phyloP scores from a whole-genome alignment of 441 rosid species.

The Pelargonium citronellum region DNA sequence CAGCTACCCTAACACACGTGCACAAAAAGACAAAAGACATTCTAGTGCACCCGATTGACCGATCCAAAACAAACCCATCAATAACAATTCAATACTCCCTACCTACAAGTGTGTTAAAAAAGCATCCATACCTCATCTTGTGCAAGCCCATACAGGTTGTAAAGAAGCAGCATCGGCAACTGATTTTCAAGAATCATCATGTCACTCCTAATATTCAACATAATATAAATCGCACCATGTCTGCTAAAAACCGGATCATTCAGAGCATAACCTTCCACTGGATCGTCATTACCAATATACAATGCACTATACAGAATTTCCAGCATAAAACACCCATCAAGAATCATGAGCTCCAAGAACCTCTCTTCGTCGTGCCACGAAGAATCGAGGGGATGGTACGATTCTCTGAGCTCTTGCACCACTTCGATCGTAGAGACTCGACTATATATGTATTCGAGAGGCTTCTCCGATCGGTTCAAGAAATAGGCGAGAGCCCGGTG shows the following conservation, averaged over 20 bases:
- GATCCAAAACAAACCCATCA: too few species aligned
- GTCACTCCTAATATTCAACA: neutral
- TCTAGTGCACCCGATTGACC: too few species aligned
- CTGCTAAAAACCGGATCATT: neutral
- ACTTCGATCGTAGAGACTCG: neutral
- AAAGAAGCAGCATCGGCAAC: neutral
- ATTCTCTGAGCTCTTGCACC: neutral
- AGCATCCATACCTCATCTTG: too few species aligned
- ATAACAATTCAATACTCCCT: too few species aligned
- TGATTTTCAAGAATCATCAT: conserved; percentile 1
- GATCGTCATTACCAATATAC: neutral
- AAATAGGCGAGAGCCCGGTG: neutral
- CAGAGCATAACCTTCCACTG: neutral
- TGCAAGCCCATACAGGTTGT: neutral
- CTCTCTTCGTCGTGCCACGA: neutral
- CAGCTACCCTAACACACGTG: too few species aligned
- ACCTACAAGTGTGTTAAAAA: too few species aligned
- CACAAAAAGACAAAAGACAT: too few species aligned
- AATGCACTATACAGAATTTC: neutral
- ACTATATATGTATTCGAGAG: neutral
- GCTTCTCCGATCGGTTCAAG: neutral
- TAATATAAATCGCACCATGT: neutral
- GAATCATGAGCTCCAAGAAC: neutral
- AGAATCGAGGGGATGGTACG: neutral
- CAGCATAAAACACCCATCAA: neutral